Percentiles rank a stretch among this genome's conserved stretches.
Conservation (phyloP, 768 basidiomycete species). For the Suillus sp. region DNA sequence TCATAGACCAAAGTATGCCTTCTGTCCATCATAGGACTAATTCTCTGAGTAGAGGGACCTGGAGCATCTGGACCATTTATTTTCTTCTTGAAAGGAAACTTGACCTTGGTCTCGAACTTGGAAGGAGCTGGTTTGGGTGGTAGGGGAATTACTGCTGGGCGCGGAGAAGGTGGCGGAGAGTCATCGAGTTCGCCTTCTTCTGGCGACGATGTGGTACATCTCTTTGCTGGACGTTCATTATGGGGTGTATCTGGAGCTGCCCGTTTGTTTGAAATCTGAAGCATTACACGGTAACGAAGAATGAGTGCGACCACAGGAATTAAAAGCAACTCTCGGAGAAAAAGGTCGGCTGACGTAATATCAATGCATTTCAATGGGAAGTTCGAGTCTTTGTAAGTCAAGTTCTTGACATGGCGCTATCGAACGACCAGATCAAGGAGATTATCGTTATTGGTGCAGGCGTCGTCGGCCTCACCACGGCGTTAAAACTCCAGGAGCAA, state of each 20-base stretch:
- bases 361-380: neutral
- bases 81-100: conserved; percentile 75
- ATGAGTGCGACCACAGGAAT: conserved; percentile 3
- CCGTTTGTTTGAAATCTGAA: conserved; percentile 49
- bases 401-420: neutral
- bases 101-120: conserved; percentile 51
- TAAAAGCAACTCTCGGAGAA: conserved; percentile 10
- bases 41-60: conserved; percentile 25
- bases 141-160: conserved; percentile 22
- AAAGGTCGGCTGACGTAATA: conserved; percentile 19
- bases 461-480: conserved; percentile 78
- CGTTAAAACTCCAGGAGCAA: conserved; percentile 65
- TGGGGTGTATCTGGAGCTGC: conserved; percentile 56
- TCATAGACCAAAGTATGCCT: conserved; percentile 35
- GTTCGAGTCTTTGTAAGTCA: neutral
- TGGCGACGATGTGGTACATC: conserved; percentile 60
- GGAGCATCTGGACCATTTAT: conserved; percentile 37
- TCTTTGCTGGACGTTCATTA: conserved; percentile 53
- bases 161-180: conserved; percentile 27
- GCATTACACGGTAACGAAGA: conserved; percentile 9
- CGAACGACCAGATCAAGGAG: conserved; percentile 21
- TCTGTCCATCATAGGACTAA: conserved; percentile 22
- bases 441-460: conserved; percentile 52
- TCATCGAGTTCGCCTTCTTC: conserved; percentile 87
- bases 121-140: conserved; percentile 39